phyloP scores from a whole-genome alignment of 2,329 filamentous ascomycete genomes.

The Stemphylium lycopersici region DNA sequence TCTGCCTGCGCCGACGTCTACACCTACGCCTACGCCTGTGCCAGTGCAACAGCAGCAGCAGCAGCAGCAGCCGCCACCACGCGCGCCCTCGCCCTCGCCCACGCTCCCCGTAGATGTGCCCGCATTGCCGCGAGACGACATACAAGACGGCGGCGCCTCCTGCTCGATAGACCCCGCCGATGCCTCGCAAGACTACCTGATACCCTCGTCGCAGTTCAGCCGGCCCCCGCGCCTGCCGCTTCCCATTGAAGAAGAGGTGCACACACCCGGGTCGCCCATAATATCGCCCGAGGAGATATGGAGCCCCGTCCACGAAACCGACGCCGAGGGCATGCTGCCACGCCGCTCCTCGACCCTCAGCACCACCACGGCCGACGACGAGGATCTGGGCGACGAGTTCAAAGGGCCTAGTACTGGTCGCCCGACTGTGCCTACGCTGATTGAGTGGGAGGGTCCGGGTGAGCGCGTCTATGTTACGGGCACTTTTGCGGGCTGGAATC shows the following conservation, averaged over 20 bases:
- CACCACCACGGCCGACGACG: constrained; percentile 71
- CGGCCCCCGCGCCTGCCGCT: constrained; percentile 89
- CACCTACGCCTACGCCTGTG: not conserved
- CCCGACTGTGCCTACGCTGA: constrained; percentile 79
- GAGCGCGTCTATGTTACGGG: constrained; percentile 96
- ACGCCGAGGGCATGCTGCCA: constrained; percentile 59
- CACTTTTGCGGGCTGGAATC: constrained; percentile 96
- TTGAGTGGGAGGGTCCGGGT: constrained; percentile 84
- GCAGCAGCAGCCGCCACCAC: constrained; percentile 5
- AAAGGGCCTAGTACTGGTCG: constrained; percentile 66
- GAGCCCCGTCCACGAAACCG: constrained; percentile 53
- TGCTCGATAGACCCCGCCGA: constrained; percentile 38
- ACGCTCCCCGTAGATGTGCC: constrained; percentile 51
- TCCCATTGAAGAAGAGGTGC: constrained; percentile 89
- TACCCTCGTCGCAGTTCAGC: constrained; percentile 55
- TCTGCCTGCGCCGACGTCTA: not conserved
- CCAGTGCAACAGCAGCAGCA: not conserved
- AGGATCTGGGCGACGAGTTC: constrained; percentile 67
- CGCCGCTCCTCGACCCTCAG: constrained; percentile 63
- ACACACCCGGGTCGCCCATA: constrained; percentile 89
- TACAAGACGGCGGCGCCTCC: constrained; percentile 16
- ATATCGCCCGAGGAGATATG: constrained; percentile 71
- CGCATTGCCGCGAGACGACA: constrained; percentile 27
- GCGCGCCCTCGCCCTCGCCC: constrained; percentile 28
- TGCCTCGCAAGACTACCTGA: constrained; percentile 46